Base-by-base conservation (phyloP, 2,329 filamentous ascomycete genomes). In the Neofusicoccum laricinum region DNA sequence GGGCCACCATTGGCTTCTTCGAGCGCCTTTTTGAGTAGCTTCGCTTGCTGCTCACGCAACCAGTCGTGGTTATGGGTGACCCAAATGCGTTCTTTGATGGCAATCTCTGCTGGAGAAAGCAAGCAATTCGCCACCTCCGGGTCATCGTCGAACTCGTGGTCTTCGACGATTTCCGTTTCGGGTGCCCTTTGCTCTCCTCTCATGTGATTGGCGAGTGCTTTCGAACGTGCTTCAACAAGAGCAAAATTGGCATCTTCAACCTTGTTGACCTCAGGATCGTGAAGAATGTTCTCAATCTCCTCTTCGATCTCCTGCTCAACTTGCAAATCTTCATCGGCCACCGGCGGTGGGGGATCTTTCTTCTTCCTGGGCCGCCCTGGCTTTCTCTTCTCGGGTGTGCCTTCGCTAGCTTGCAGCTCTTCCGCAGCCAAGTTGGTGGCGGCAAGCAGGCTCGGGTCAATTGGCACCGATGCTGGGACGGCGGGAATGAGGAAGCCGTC, bases 1-100 rank as follows among this genome's bases (percentile, higher is more conserved):
- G 81, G 78, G 65, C 81, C 45, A 61, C 82, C 80, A 38, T 81
- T 79, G 12, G 81, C 82, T 66, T 84, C 82, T n/a, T 81, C 81
- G 17, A 87, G 76, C 40, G 93, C 91, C 65, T 88, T 86, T 43
- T 90, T 86, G 64, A 96, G 89, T 6, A 90, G 84, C 76, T 95
- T 96, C 66, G 91, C 88, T 72, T 97, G 93, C 73, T 96, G 90
- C 55, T 88, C 86, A 8, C 94, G 90, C 43, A 99, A 83, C 86
- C 93, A 99, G 69, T 96, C 92, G 74, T 95, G 93, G 77, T 99
- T 98, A 73, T 93, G 89, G 66, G 94, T 93, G 48, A 96, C 88
- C 95, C 95, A 99, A 61, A 98, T 91, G 66, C 88, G 87, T 76
- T 97, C 93, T 76, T 97, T 98, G 72, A 93, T 86, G 38, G 85